phyloP scores from a whole-genome alignment of 306 rosid species.

The Adenanthera pavonina region DNA sequence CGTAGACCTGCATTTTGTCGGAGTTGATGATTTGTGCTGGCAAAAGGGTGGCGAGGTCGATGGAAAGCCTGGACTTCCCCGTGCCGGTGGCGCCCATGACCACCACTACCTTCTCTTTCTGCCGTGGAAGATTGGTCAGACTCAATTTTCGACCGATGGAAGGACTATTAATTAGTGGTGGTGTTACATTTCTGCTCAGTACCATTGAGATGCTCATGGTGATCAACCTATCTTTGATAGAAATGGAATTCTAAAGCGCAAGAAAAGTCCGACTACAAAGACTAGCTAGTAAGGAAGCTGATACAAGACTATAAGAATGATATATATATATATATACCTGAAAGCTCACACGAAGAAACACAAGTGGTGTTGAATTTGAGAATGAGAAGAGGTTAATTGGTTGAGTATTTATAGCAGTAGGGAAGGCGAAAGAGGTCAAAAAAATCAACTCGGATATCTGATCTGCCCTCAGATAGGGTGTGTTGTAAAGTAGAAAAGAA shows the following conservation, averaged over 20 bases:
- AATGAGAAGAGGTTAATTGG: neutral
- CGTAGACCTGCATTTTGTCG: slow-evolving; percentile 84
- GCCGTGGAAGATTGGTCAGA: slow-evolving; percentile 38
- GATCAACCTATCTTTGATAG: neutral
- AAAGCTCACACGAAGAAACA: slow-evolving; percentile 14
- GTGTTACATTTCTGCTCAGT: slow-evolving; percentile 44
- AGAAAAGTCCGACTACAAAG: neutral
- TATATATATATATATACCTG: neutral
- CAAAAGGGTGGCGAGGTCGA: slow-evolving; percentile 69
- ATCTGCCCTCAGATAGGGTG: neutral
- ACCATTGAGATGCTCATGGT: slow-evolving; percentile 49
- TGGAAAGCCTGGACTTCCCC: slow-evolving; percentile 80
- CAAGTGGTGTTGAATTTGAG: slow-evolving; percentile 28
- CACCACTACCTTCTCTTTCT: slow-evolving; percentile 75
- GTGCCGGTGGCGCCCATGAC: slow-evolving; percentile 91
- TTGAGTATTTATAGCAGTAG: slow-evolving; percentile 38
- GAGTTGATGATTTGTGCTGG: slow-evolving; percentile 81
- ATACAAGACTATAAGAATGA: neutral
- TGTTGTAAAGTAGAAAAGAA: neutral
- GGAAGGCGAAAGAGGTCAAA: slow-evolving; percentile 33
- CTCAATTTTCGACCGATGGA: slow-evolving; percentile 45
- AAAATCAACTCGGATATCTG: neutral
- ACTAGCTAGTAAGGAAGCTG: neutral
- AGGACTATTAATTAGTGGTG: slow-evolving; percentile 50
- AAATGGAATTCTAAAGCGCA: neutral